These are phyloP conservation scores for Talaromyces sp. DNA, from an alignment of 2,329 filamentous ascomycete species.

Conservation along the genomic window DNA sequence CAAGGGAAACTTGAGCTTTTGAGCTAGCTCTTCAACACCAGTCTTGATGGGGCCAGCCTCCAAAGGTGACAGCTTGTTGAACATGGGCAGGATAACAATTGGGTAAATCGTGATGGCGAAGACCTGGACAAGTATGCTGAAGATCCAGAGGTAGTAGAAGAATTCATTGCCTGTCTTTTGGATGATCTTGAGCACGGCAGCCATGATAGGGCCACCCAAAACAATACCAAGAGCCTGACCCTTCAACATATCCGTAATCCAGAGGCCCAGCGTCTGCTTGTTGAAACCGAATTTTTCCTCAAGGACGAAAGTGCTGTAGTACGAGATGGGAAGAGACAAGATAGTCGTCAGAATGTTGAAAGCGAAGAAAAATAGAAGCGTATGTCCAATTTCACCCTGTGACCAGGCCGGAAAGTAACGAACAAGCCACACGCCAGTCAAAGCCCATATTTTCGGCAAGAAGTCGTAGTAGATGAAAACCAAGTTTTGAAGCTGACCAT, in stretches of 20 bases:
- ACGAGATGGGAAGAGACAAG: constrained; percentile 70
- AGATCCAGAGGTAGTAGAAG: constrained; percentile 97
- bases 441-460: constrained; percentile 82
- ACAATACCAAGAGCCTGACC: constrained; percentile 73
- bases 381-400: constrained; percentile 88
- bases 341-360: constrained; percentile 79
- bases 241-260: constrained; percentile 87
- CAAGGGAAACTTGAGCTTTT: constrained; percentile 82
- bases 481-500: constrained; percentile 80
- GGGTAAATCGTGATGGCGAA: constrained; percentile 97
- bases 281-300: constrained; percentile 99
- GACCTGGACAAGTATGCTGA: constrained; percentile 81
- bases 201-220: constrained; percentile 80
- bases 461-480: constrained; percentile 86
- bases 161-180: constrained; percentile 90
- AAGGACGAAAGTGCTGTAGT: constrained; percentile 93
- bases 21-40: constrained; percentile 76
- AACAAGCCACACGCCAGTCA: constrained; percentile 69
- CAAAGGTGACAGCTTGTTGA: constrained; percentile 96
- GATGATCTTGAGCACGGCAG: constrained; percentile 88
- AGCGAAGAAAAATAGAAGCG: constrained; percentile 82
- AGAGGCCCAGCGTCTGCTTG: constrained; percentile 88
- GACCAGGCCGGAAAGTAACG: constrained; percentile 71
- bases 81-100: constrained; percentile 85
- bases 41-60: constrained; percentile 83